These are phyloP conservation scores for Xylaria sp. DNA, from an alignment of 2,329 filamentous ascomycete species.

Conservation along the genomic window DNA sequence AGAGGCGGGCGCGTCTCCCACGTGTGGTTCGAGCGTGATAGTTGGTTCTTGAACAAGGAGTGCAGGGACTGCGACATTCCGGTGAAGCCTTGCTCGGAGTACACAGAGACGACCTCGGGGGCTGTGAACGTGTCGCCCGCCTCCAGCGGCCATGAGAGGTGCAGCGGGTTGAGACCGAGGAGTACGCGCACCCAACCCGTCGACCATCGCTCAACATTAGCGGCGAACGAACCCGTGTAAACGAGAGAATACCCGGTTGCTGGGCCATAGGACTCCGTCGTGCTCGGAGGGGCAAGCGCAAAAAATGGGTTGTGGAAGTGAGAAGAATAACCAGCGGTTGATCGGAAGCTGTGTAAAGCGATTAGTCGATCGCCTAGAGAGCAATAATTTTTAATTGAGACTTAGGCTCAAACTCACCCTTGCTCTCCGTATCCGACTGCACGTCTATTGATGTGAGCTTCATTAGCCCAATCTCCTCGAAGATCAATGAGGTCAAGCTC, in stretches of 20 bases:
- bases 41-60: conserved; percentile 69
- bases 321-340: conserved; percentile 70
- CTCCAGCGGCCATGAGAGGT: conserved; percentile 67
- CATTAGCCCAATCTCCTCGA: conserved; percentile 71
- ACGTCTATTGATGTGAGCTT: conserved; percentile 65
- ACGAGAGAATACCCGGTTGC: conserved; percentile 74
- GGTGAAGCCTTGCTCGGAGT: conserved; percentile 67
- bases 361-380: conserved; percentile 10
- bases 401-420: conserved; percentile 53
- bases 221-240: conserved; percentile 71
- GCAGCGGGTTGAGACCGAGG: conserved; percentile 69
- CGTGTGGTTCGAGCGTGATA: conserved; percentile 65
- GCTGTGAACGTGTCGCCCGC: conserved; percentile 68
- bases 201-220: conserved; percentile 70
- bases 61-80: conserved; percentile 72
- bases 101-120: conserved; percentile 71
- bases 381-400: too few species aligned
- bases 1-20: conserved; percentile 62
- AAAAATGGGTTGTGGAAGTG: conserved; percentile 74
- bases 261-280: conserved; percentile 70
- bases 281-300: conserved; percentile 63
- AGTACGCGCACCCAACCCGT: conserved; percentile 70
- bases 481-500: conserved; percentile 72
- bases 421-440: conserved; percentile 67
- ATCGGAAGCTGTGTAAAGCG: conserved; percentile 63